Base-by-base conservation (phyloP, 1,284 basidiomycete genomes). In the Leccinum huronense region DNA sequence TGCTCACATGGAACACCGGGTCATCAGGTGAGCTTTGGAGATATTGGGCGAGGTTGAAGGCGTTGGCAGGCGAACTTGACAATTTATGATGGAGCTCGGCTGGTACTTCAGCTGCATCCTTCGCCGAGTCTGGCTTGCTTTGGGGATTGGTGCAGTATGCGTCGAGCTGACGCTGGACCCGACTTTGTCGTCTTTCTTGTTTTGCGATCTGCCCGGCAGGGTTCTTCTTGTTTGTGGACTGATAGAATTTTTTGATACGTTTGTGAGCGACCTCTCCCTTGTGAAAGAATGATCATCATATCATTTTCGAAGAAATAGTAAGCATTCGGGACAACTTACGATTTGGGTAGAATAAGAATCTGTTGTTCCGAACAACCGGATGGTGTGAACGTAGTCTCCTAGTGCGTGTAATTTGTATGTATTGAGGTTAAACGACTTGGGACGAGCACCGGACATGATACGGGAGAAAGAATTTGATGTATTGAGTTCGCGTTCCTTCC, bases 1-100 rank as follows among this genome's bases (percentile, higher is more conserved):
- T 40, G n/a, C 62, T 51, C 8, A 70, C 69, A 45, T 66, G 8
- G 3, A 67, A 9, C 2, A 65, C 64, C 0, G 64, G 72, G 38
- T 73, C 62, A 1, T 53, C 45, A 0, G 56, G 58, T 3, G 58
- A 56, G 13, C 61, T 62, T 31, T 8, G 33, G 9, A 69, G 58
- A 10, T 57, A 66, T 5, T 48, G 27, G 0, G 59, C 56, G 0
- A 69, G n/a, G n/a, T 70, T 69, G 38, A 69, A 48, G 0, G 30
- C 1, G 1, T 69, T 69, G 16, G 38, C 11, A 0, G 34, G 13
- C 2, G 57, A 55, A 13, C 30, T 7, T 0, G 51, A 56, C 10
- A 69, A 4, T 16, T 5, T 10, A 30, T 69, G 65, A 33, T 68
- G 68, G 2, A 60, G 19, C 3, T 63, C 30, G 7, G 30, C 31